These are phyloP conservation scores for Pecoramyces ruminantium DNA, from an alignment of 192 early-diverging fungal genomes.

Conservation along the genomic window DNA sequence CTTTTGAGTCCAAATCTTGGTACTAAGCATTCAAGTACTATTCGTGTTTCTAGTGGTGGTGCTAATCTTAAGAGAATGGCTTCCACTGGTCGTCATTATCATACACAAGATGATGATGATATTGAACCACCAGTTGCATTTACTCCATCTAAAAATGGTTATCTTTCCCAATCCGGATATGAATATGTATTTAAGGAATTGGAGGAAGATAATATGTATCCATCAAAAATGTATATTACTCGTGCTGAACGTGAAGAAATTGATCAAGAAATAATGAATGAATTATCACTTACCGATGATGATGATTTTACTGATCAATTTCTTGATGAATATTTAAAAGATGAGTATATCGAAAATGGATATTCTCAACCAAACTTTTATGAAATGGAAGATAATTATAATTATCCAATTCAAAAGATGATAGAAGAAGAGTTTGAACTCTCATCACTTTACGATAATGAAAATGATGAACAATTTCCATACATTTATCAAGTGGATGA, in stretches of 20 bases:
- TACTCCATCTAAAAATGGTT: too few relatives aligned
- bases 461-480: neutral
- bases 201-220: neutral
- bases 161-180: too few relatives aligned
- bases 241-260: neutral
- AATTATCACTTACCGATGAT: neutral
- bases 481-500: neutral
- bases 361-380: neutral
- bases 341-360: neutral
- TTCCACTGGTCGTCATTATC: neutral
- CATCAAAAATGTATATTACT: neutral
- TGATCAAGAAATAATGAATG: neutral
- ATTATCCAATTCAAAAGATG: neutral
- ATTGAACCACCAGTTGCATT: neutral
- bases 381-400: neutral
- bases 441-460: neutral
- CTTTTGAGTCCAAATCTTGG: neutral
- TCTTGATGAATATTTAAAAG: neutral
- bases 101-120: neutral
- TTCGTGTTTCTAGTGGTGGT: neutral
- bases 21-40: neutral
- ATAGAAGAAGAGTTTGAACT: neutral
- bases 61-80: neutral
- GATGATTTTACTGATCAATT: neutral
- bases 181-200: neutral